Evolutionary conservation across 805 yeast genomes (phyloP), one percentile per base, ranked within the genome.

Genomic region (Candida vartiovaarae): DNA sequence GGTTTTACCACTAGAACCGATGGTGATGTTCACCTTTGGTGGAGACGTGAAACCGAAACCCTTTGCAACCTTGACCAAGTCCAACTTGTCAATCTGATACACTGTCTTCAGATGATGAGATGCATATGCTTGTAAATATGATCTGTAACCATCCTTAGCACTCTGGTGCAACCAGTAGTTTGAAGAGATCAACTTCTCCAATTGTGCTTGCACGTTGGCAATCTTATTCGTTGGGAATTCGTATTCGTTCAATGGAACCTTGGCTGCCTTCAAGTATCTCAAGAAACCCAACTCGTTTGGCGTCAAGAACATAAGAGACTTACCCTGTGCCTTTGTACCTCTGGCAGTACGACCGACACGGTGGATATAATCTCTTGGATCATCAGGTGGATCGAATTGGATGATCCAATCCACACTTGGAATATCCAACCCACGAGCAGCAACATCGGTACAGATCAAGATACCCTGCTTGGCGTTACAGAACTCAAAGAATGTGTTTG

Each of bases 331-430:
- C 39, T 76, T 61, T 9, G 84, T 78, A 52, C 95, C 95, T 72
- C 99, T 83, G 32, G 99, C 99, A 27, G 99, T 93, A 74, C 99
- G 83, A 53, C 99, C 99, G 32, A 93, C 99, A 67, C 99, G 81
- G 70, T 93, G 99, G 55, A 93, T 93, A 65, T 93, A 93, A 68
- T 93, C 98, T 70, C 98, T 82, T 67, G 99, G 99, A 69, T 93
- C 99, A 82, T 93, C 99, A 64, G 99, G 99, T 44, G 99, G 99
- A 65, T 93, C 99, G 61, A 88, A 93, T 72, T 93, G 99, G 52
- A 93, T 84, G 60, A 93, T 93, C 99, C 99, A 93, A 70, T 95
- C 99, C 43, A 93, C 99, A 28, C 95, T 83, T 42, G 99, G 99
- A 55, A 93, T 93, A 71, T 93, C 99, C 53, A 93, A 78, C 25